Evolutionary conservation across 139 green algal species (phyloP).

Genomic region (Penium margaritaceum): DNA sequence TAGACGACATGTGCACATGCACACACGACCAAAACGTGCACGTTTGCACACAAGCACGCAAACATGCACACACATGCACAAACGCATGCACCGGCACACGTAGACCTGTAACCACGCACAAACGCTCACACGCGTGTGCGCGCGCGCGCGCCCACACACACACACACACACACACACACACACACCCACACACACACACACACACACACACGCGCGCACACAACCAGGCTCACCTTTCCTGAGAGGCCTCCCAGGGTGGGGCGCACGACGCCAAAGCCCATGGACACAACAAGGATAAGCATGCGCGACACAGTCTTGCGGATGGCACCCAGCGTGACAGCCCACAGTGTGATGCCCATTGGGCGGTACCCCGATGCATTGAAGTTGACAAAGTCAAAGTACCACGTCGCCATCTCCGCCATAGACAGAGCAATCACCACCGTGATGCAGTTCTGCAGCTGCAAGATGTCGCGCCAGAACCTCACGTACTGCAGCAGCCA

Average conservation of each 20-base stretch:
- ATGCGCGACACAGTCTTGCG: conserved; percentile 56
- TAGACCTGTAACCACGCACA: no score
- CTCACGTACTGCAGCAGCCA: conserved; percentile 46
- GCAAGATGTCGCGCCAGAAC: conserved; percentile 55
- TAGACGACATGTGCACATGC: no score
- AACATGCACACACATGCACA: no score
- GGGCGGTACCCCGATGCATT: conserved; percentile 59
- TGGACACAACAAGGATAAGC: conserved; percentile 60
- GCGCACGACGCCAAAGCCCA: conserved; percentile 64
- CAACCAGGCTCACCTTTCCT: conserved; percentile 28
- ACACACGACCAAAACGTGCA: no score
- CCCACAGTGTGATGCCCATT: conserved; percentile 52
- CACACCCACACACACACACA: no score
- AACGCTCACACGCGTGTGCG: no score
- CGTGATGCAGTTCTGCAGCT: conserved; percentile 62
- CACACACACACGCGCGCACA: no score
- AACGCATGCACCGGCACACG: no score
- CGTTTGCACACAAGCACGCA: no score
- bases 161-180: no score
- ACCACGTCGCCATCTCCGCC: conserved; percentile 62
- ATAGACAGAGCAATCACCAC: conserved; percentile 56
- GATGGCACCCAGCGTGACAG: conserved; percentile 55
- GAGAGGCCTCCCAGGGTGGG: conserved; percentile 58
- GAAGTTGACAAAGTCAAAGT: conserved; percentile 70
- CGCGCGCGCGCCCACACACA: no score